Evolutionary conservation across 225 moss, liverwort and hornwort species (phyloP).

Genomic region (Ulota crispa): DNA sequence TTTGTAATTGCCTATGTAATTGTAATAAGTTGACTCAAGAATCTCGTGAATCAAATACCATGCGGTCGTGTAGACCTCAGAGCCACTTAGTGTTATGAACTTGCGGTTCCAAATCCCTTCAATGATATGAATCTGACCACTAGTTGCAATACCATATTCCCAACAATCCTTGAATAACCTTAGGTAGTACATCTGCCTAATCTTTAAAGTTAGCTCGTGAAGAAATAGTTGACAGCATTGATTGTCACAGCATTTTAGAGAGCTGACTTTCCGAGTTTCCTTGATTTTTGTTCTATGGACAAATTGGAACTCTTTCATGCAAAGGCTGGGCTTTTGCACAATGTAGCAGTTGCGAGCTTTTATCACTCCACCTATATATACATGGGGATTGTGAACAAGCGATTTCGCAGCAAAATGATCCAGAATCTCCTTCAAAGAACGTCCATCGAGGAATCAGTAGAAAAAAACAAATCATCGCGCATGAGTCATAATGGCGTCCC

Average conservation of each 20-base stretch:
- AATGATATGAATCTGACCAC: neutral
- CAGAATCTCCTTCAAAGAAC: neutral
- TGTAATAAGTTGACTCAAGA: neutral
- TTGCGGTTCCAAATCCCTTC: neutral
- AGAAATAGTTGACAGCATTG: neutral
- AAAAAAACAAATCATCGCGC: neutral
- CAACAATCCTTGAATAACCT: accelerated
- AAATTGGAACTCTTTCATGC: no score
- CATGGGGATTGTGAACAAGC: neutral
- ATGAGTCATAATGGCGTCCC: neutral
- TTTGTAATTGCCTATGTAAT: neutral
- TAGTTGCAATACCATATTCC: neutral
- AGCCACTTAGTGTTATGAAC: neutral
- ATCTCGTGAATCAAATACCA: neutral
- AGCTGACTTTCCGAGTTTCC: neutral
- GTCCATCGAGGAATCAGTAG: accelerated
- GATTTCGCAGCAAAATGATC: neutral
- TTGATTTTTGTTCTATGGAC: no score
- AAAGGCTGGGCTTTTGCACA: no score
- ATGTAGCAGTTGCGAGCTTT: neutral
- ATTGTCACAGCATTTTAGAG: neutral
- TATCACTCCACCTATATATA: neutral
- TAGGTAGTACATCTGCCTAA: neutral
- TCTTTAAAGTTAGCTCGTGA: neutral
- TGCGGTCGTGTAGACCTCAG: accelerated